phyloP scores from a whole-genome alignment of 2,329 filamentous ascomycete species.

The Arthrobotrys sphaeroides region DNA sequence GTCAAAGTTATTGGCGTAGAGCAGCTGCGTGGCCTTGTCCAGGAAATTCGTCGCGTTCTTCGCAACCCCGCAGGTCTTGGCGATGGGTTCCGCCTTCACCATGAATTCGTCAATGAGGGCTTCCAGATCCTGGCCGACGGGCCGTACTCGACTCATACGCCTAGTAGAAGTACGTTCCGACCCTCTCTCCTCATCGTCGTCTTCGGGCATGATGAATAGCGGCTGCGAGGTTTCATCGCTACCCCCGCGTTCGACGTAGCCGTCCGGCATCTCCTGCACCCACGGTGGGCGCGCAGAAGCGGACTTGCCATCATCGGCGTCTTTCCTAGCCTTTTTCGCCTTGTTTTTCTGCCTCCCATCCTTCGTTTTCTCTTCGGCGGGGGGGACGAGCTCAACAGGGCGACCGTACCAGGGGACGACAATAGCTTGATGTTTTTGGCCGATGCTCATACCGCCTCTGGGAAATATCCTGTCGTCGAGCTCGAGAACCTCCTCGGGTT shows the following conservation, averaged over 20 bases:
- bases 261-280: constrained; percentile 88
- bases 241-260: constrained; percentile 84
- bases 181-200: constrained; percentile 62
- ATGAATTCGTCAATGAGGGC: constrained; percentile 80
- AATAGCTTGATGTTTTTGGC: constrained; percentile 88
- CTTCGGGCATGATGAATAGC: constrained; percentile 72
- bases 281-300: constrained; percentile 83
- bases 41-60: constrained; percentile 84
- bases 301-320: constrained; percentile 83
- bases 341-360: constrained; percentile 74
- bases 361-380: constrained; percentile 84
- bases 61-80: constrained; percentile 73
- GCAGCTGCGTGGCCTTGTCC: constrained; percentile 79
- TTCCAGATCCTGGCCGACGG: constrained; percentile 64
- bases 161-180: constrained; percentile 42
- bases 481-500: constrained; percentile 92
- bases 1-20: constrained; percentile 78
- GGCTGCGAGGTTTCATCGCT: constrained; percentile 76
- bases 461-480: constrained; percentile 98
- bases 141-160: constrained; percentile 34
- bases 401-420: constrained; percentile 85
- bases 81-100: constrained; percentile 72
- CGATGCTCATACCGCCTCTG: constrained; percentile 88
- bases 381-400: constrained; percentile 89
- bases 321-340: constrained; percentile 77